Conservation (phyloP, 2,329 filamentous ascomycete genomes). For the Scedosporium apiospermum region DNA sequence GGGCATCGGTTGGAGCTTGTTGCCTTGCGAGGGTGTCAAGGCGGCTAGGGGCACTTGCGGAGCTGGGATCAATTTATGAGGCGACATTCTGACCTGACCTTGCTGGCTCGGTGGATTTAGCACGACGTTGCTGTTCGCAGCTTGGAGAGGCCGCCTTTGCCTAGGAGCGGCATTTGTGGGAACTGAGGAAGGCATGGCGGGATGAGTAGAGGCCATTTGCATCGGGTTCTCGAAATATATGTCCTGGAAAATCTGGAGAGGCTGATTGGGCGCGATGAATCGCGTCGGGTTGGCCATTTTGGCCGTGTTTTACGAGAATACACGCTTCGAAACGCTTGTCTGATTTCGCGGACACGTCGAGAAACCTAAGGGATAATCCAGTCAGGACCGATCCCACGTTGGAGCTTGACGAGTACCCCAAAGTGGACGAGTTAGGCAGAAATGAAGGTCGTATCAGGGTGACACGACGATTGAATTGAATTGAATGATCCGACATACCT, state of each 20-base stretch:
- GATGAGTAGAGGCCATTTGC: slow-evolving; percentile 41
- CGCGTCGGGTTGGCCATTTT: slow-evolving; percentile 44
- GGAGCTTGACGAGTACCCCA: not conserved
- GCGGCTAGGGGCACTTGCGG: slow-evolving; percentile 18
- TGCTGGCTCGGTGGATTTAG: slow-evolving; percentile 50
- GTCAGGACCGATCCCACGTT: not conserved
- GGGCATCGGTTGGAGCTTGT: slow-evolving; percentile 46
- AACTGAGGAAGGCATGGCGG: slow-evolving; percentile 41
- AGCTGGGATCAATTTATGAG: not conserved
- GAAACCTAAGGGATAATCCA: not conserved
- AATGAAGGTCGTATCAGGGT: not conserved
- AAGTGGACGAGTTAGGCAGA: not conserved
- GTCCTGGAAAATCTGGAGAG: slow-evolving; percentile 44
- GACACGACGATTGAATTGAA: not conserved
- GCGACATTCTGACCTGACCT: not conserved
- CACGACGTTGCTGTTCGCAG: slow-evolving; percentile 50
- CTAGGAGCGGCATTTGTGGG: slow-evolving; percentile 26
- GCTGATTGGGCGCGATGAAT: slow-evolving; percentile 34
- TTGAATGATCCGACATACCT: not conserved
- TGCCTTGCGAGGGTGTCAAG: slow-evolving; percentile 43
- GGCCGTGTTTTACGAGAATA: slow-evolving; percentile 22
- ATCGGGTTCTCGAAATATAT: slow-evolving; percentile 34
- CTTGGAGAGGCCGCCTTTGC: slow-evolving; percentile 35
- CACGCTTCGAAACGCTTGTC: not conserved
- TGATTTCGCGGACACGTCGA: not conserved